Evolutionary conservation across 179 eudicot genomes (phyloP).

Genomic region (Vitellaria paradoxa): DNA sequence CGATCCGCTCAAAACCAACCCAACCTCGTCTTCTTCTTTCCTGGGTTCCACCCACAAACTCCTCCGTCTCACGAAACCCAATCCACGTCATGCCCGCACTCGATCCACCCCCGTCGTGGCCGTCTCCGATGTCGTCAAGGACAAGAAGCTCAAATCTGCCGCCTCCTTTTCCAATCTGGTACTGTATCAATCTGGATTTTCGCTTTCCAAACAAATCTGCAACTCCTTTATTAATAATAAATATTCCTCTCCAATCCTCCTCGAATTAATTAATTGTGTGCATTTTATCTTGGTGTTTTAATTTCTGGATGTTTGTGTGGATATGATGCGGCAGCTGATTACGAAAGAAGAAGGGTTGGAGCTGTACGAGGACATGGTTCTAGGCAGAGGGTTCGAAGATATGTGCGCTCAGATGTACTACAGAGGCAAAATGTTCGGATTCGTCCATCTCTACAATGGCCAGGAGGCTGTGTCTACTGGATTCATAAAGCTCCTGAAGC

Average conservation of each 20-base stretch:
- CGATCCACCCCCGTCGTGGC: conserved; percentile 37
- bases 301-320: no score
- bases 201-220: not conserved
- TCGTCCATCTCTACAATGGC: conserved; percentile 91
- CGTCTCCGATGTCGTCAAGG: conserved; percentile 55
- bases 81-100: conserved; percentile 13
- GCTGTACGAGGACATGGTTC: conserved; percentile 76
- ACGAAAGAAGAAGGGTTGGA: conserved; percentile 89
- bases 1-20: conserved; percentile 27
- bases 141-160: conserved; percentile 37
- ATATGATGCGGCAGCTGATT: conserved; percentile 46
- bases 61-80: conserved; percentile 1
- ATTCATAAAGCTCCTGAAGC: conserved; percentile 81
- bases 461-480: conserved; percentile 98
- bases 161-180: conserved; percentile 54
- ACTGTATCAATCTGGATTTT: not conserved
- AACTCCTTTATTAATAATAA: no score
- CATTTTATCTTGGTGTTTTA: no score
- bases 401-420: conserved; percentile 99
- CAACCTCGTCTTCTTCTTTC: conserved; percentile 30
- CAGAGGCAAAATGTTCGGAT: conserved; percentile 97
- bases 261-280: no score
- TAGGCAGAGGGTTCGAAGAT: conserved; percentile 84
- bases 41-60: conserved; percentile 46
- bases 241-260: no score